A percentile compares a stretch with the other conserved stretches of the same genome.
Conservation (phyloP, 192 early-diverging fungal species). For the Phycomyces blakesleeanus region DNA sequence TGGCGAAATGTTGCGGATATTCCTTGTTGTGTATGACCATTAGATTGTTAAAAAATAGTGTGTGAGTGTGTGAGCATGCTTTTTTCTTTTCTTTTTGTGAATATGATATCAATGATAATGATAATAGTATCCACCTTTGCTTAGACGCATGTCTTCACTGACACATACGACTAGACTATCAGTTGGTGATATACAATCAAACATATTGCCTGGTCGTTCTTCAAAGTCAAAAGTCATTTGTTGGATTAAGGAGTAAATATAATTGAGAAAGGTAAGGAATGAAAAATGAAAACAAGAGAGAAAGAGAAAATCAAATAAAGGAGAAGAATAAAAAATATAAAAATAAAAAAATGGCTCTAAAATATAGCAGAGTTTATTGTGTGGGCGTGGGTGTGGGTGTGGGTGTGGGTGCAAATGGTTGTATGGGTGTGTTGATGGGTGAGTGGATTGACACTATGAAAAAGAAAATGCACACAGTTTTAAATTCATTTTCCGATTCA, state of each 20-base stretch:
- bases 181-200: slow-evolving; percentile 8
- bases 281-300: background rate
- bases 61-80: background rate
- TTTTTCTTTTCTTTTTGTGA: no score
- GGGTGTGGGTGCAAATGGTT: no score
- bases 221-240: slow-evolving; percentile 31
- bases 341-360: background rate
- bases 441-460: no score
- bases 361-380: background rate
- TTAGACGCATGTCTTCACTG: slow-evolving; percentile 24
- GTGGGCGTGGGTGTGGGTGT: no score
- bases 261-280: background rate
- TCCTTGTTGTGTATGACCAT: slow-evolving; percentile 7
- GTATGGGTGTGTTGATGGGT: no score
- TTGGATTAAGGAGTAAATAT: background rate
- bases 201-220: slow-evolving; percentile 30
- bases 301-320: background rate
- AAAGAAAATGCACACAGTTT: no score
- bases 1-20: slow-evolving; percentile 27
- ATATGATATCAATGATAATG: no score
- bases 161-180: slow-evolving; percentile 27
- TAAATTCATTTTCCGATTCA: no score
- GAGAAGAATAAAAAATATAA: background rate
- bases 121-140: slow-evolving; percentile 21
- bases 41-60: background rate